Conservation (phyloP, 768 basidiomycete species). For the Pleurotus platypus region DNA sequence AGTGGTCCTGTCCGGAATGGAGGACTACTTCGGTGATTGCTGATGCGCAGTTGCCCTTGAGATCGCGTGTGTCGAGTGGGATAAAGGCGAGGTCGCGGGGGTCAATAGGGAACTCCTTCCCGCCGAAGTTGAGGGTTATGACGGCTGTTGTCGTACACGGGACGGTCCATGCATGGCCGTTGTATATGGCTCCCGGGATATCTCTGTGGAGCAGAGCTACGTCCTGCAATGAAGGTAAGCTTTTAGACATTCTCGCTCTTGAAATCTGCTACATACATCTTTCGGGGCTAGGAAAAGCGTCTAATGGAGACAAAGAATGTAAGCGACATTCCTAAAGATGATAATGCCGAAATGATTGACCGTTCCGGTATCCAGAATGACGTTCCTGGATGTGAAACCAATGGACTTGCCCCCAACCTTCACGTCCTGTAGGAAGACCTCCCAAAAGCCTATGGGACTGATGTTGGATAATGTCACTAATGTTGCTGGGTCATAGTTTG, state of each 20-base stretch:
- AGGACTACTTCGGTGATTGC: conserved; percentile 55
- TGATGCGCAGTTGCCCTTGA: conserved; percentile 52
- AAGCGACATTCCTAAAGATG: not conserved
- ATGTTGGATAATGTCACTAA: conserved; percentile 49
- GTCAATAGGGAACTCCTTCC: conserved; percentile 52
- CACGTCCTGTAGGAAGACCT: conserved; percentile 46
- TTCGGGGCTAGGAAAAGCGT: conserved; percentile 9
- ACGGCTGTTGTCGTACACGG: conserved; percentile 58
- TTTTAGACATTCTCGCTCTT: conserved; percentile 6
- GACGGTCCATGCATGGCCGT: conserved; percentile 52
- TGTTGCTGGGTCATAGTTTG: conserved; percentile 46
- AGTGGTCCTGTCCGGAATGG: conserved; percentile 41
- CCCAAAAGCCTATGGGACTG: conserved; percentile 61
- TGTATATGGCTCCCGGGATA: conserved; percentile 53
- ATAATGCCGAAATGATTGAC: conserved; percentile 12
- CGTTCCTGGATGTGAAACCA: conserved; percentile 44
- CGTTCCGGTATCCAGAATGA: conserved; percentile 47
- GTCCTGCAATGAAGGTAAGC: conserved; percentile 30
- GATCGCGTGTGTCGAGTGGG: conserved; percentile 44
- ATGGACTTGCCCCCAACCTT: conserved; percentile 42
- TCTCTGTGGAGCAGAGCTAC: conserved; percentile 49
- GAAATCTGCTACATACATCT: conserved; percentile 1
- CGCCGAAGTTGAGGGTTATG: conserved; percentile 58
- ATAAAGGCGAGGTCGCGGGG: conserved; percentile 54
- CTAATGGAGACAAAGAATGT: not conserved